These are phyloP conservation scores for Schizophyllum amplum DNA, from an alignment of 1,284 basidiomycete genomes.

Conservation along the genomic window DNA sequence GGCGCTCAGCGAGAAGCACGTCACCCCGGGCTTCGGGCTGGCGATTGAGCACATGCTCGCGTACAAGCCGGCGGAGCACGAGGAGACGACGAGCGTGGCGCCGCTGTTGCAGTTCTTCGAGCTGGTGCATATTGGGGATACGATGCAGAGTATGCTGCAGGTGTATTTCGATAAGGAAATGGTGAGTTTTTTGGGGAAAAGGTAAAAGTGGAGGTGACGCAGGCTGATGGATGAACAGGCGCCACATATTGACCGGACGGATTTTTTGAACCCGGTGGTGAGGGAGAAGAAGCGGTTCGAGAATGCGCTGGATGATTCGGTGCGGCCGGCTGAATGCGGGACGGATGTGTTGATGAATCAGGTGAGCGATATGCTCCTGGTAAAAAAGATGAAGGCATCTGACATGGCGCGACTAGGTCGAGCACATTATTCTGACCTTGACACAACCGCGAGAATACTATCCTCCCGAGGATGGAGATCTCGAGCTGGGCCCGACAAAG, in stretches of 20 bases:
- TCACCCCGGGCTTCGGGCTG: conserved; percentile 77
- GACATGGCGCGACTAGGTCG: no score
- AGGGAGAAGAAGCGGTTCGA: conserved; percentile 97
- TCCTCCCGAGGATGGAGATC: conserved; percentile 66
- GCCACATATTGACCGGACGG: conserved; percentile 81
- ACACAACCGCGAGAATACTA: conserved; percentile 89
- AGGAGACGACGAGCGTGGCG: conserved; percentile 72
- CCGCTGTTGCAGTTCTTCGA: conserved; percentile 97
- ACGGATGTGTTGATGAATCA: conserved; percentile 96
- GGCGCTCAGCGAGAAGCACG: conserved; percentile 72
- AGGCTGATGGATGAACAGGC: conserved; percentile 37
- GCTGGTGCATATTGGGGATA: conserved; percentile 94
- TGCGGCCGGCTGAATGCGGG: conserved; percentile 87
- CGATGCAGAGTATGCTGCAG: conserved; percentile 94
- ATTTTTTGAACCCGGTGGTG: conserved; percentile 91
- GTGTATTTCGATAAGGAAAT: conserved; percentile 98
- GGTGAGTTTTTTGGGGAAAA: conserved; percentile 28
- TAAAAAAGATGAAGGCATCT: no score
- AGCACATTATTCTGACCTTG: conserved; percentile 81
- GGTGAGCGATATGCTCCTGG: no score
- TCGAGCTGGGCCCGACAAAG: conserved; percentile 78
- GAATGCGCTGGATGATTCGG: conserved; percentile 83
- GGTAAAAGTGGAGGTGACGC: background rate
- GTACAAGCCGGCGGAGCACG: conserved; percentile 84
- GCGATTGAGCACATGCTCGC: conserved; percentile 79